A percentile compares a stretch with the other conserved stretches of the same genome.
Evolutionary conservation across 2,329 filamentous ascomycete species (phyloP).

Genomic region (Canariomyces notabilis): DNA sequence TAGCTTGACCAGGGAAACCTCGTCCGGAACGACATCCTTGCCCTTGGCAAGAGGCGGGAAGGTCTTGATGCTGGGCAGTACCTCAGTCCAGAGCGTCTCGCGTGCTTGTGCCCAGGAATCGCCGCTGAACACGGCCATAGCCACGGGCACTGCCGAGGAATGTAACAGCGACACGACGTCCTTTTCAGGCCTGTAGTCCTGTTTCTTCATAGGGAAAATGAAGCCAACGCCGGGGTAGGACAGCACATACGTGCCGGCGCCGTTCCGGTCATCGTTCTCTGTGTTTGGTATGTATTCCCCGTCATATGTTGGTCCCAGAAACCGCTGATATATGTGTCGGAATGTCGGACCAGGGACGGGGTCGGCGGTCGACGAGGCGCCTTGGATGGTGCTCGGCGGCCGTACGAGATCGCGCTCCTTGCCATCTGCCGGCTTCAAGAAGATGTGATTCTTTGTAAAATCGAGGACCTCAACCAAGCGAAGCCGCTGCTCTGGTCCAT

Average conservation of each 20-base stretch:
- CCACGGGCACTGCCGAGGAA: conserved; percentile 69
- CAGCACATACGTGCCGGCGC: conserved; percentile 63
- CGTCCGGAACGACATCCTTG: conserved; percentile 78
- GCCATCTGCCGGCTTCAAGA: conserved; percentile 62
- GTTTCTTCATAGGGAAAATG: conserved; percentile 72
- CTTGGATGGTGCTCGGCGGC: conserved; percentile 38
- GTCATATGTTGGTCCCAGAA: conserved; percentile 91
- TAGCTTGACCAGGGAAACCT: conserved; percentile 75
- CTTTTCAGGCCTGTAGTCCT: conserved; percentile 67
- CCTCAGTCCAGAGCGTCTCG: conserved; percentile 68
- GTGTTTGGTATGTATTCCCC: conserved; percentile 79
- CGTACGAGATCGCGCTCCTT: conserved; percentile 71
- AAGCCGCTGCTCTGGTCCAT: conserved; percentile 86
- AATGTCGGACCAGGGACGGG: conserved; percentile 63
- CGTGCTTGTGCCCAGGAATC: conserved; percentile 86
- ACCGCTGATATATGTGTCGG: conserved; percentile 81
- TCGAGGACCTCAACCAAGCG: conserved; percentile 87
- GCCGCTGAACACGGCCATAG: conserved; percentile 88
- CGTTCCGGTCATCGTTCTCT: conserved; percentile 34
- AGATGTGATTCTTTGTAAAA: conserved; percentile 78
- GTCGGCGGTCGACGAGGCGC: conserved; percentile 19
- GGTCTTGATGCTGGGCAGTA: conserved; percentile 68
- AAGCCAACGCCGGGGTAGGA: conserved; percentile 95
- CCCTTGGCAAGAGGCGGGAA: conserved; percentile 63
- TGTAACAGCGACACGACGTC: conserved; percentile 86